A percentile compares a stretch with the other conserved stretches of the same genome.
These are phyloP conservation scores for Trametes cingulata DNA, from an alignment of 768 basidiomycete species.

Conservation along the genomic window DNA sequence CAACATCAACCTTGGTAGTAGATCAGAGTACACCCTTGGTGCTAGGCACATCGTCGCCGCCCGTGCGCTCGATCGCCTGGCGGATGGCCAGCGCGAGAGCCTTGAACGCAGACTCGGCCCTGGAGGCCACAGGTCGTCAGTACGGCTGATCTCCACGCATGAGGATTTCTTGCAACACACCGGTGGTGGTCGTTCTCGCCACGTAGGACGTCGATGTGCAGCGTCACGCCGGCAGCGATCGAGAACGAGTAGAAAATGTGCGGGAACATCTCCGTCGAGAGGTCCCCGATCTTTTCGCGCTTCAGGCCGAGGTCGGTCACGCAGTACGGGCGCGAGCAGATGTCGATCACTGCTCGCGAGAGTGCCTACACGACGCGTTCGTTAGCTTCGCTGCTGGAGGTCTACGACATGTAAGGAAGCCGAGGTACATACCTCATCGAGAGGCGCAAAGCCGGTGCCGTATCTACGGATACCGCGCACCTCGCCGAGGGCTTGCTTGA, in stretches of 20 bases:
- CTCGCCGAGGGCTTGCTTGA: slow-evolving; percentile 94
- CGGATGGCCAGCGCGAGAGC: slow-evolving; percentile 93
- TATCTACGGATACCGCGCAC: slow-evolving; percentile 92
- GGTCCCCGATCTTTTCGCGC: slow-evolving; percentile 91
- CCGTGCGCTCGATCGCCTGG: slow-evolving; percentile 90
- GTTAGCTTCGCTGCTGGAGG: too few species aligned
- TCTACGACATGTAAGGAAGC: not conserved
- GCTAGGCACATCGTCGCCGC: slow-evolving; percentile 88
- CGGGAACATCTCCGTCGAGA: slow-evolving; percentile 97
- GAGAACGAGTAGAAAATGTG: slow-evolving; percentile 98
- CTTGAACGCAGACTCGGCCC: slow-evolving; percentile 98
- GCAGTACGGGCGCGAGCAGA: slow-evolving; percentile 96
- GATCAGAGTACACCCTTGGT: slow-evolving; percentile 93
- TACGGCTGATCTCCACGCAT: not conserved
- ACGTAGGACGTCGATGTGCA: slow-evolving; percentile 92
- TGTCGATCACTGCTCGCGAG: slow-evolving; percentile 95
- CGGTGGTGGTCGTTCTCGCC: slow-evolving; percentile 98
- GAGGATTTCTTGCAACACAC: slow-evolving; percentile 52
- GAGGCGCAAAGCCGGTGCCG: slow-evolving; percentile 93
- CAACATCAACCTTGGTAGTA: not conserved
- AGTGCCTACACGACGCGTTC: slow-evolving; percentile 62
- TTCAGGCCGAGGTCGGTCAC: slow-evolving; percentile 86
- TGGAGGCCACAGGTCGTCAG: slow-evolving; percentile 33
- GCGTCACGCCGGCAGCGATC: slow-evolving; percentile 90
- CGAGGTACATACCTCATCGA: slow-evolving; percentile 79